These are phyloP conservation scores for Aureobasidium sp. DNA, from an alignment of 2,329 filamentous ascomycete species.

Conservation along the genomic window DNA sequence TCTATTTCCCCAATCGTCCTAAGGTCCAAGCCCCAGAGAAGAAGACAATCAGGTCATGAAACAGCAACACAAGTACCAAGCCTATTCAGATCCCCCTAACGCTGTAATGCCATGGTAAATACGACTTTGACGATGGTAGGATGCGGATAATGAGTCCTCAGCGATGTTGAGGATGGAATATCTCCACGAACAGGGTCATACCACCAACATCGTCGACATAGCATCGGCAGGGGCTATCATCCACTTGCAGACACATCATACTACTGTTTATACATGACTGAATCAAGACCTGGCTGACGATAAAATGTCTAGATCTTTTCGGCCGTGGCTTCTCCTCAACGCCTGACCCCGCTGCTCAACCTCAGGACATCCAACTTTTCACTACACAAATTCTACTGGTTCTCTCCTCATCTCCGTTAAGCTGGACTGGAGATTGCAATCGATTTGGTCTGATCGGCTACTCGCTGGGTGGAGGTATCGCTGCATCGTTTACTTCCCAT, in stretches of 20 bases:
- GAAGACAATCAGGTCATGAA: neutral
- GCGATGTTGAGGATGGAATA: neutral
- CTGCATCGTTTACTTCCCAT: conserved; percentile 58
- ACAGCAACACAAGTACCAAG: neutral
- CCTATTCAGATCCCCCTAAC: too few relatives aligned
- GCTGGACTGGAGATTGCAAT: conserved; percentile 49
- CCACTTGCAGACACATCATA: neutral
- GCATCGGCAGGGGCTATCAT: neutral
- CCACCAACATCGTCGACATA: neutral
- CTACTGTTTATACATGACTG: neutral
- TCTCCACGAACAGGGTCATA: neutral
- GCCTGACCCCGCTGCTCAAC: conserved; percentile 56
- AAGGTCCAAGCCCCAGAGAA: neutral
- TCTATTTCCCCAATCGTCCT: too few relatives aligned
- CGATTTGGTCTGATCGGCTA: conserved; percentile 67
- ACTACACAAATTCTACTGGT: conserved; percentile 62
- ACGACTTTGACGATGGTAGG: neutral
- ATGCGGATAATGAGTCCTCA: neutral
- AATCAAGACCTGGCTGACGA: neutral
- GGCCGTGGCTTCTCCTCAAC: conserved; percentile 71
- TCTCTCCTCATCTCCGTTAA: conserved; percentile 58
- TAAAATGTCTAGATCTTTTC: conserved; percentile 48
- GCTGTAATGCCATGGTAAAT: neutral
- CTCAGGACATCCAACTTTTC: conserved; percentile 67
- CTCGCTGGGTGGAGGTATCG: conserved; percentile 68